phyloP scores from a whole-genome alignment of 805 yeast species.

The Teunomyces funiuensis region DNA sequence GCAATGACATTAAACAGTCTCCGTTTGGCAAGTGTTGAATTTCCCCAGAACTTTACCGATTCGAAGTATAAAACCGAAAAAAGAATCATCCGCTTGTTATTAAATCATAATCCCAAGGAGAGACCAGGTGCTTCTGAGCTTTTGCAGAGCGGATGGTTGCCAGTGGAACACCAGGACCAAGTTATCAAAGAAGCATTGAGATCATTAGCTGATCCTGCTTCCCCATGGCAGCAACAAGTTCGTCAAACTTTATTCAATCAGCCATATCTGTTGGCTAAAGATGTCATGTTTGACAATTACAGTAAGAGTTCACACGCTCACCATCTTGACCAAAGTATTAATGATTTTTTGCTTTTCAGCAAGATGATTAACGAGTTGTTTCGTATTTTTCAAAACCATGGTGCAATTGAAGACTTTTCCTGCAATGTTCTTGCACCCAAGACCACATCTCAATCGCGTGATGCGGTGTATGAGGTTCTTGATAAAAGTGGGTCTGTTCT shows the following conservation, averaged over 20 bases:
- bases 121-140: slow-evolving; percentile 81
- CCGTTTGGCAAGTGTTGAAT: slow-evolving; percentile 56
- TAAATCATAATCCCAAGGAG: slow-evolving; percentile 74
- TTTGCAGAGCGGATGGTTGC: slow-evolving; percentile 77
- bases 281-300: slow-evolving; percentile 70
- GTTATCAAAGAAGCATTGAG: slow-evolving; percentile 84
- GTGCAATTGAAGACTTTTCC: slow-evolving; percentile 77
- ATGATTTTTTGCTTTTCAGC: slow-evolving; percentile 56
- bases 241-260: slow-evolving; percentile 82
- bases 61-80: slow-evolving; percentile 57
- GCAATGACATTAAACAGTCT: slow-evolving; percentile 67
- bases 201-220: slow-evolving; percentile 82
- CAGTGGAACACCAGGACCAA: slow-evolving; percentile 88
- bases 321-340: slow-evolving; percentile 25
- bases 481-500: slow-evolving; percentile 86
- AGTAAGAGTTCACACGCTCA: slow-evolving; percentile 24
- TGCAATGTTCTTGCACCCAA: slow-evolving; percentile 74
- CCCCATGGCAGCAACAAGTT: slow-evolving; percentile 94
- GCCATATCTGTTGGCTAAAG: slow-evolving; percentile 82
- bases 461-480: slow-evolving; percentile 72
- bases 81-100: slow-evolving; percentile 61
- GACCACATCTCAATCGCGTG: slow-evolving; percentile 62
- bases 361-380: slow-evolving; percentile 61
- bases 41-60: slow-evolving; percentile 68
- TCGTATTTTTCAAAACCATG: slow-evolving; percentile 73